Conservation (phyloP, 495 filamentous ascomycete species). For the Cercophora scortea region DNA sequence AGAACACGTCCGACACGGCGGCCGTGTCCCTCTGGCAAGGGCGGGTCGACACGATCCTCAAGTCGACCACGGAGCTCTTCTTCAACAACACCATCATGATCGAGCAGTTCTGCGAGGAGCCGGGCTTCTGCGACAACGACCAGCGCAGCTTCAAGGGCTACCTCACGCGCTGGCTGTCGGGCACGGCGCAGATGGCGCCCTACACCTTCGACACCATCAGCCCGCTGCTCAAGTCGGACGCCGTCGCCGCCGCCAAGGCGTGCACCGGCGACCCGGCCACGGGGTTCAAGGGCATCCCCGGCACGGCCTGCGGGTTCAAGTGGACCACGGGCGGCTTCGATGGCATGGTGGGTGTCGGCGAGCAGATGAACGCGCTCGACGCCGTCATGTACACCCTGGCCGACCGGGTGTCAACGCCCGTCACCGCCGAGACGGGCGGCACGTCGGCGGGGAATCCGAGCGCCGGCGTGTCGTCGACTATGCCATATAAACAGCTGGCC, state of each 20-base stretch:
- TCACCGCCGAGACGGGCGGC: constrained; percentile 54
- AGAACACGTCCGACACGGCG: constrained; percentile 28
- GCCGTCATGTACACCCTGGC: constrained; percentile 59
- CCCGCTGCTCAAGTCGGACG: constrained; percentile 50
- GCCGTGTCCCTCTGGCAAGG: constrained; percentile 42
- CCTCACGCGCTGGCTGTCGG: constrained; percentile 61
- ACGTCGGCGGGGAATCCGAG: constrained; percentile 54
- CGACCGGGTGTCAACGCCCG: constrained; percentile 35
- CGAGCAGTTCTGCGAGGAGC: constrained; percentile 64
- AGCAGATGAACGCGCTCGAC: constrained; percentile 65
- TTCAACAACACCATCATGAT: constrained; percentile 49
- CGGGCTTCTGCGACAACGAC: constrained; percentile 59
- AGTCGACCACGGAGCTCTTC: constrained; percentile 49
- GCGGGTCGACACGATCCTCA: constrained; percentile 48
- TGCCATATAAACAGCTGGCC: constrained; percentile 15
- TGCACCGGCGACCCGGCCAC: constrained; percentile 52
- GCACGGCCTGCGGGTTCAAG: constrained; percentile 46
- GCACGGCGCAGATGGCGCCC: constrained; percentile 58
- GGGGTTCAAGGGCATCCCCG: constrained; percentile 35
- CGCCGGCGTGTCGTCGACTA: constrained; percentile 37
- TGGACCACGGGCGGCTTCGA: constrained; percentile 36
- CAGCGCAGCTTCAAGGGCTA: constrained; percentile 71
- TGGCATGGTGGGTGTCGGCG: constrained; percentile 49
- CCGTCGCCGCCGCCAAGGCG: constrained; percentile 50
- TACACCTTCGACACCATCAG: constrained; percentile 48